Evolutionary conservation across 1,284 basidiomycete species (phyloP).

Genomic region (Malassezia sympodialis): DNA sequence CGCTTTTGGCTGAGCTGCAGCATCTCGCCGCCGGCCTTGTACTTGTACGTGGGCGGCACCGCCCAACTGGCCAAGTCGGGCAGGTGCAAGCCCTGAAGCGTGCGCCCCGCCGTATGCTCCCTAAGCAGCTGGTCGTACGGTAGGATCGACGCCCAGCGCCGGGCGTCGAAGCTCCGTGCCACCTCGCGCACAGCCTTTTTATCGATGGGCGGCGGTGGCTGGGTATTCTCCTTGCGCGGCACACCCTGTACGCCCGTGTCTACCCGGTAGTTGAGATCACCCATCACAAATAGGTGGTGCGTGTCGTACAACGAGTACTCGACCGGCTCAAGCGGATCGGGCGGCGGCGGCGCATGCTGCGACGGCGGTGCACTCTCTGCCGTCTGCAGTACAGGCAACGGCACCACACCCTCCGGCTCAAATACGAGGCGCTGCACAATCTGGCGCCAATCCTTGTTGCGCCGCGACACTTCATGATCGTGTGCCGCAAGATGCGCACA

Average conservation of each 20-base stretch:
- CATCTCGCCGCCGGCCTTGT: conserved; percentile 50
- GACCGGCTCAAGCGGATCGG: conserved; percentile 28
- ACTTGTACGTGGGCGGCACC: conserved; percentile 46
- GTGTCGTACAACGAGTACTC: conserved; percentile 44
- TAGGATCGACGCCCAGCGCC: conserved; percentile 30
- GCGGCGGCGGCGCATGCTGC: conserved; percentile 27
- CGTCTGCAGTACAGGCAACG: conserved; percentile 23
- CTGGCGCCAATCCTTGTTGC: conserved; percentile 66
- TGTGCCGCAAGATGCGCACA: conserved; percentile 81
- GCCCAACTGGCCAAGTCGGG: conserved; percentile 21
- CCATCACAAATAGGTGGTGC: conserved; percentile 45
- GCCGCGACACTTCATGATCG: conserved; percentile 60
- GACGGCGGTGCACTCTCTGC: conserved; percentile 7
- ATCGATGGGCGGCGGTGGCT: conserved; percentile 2
- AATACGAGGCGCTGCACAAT: conserved; percentile 78
- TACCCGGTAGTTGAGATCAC: conserved; percentile 48
- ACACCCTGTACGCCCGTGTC: conserved; percentile 13
- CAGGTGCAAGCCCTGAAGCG: conserved; percentile 38
- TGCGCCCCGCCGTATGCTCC: conserved; percentile 22
- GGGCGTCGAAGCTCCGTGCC: conserved; percentile 19
- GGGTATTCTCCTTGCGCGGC: neutral
- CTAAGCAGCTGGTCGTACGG: conserved; percentile 38
- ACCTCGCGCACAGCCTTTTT: conserved; percentile 7
- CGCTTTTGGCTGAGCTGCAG: conserved; percentile 64
- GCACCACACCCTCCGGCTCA: conserved; percentile 20